These are phyloP conservation scores for Tolypocladium nubicola DNA, from an alignment of 2,329 filamentous ascomycete species.

Conservation along the genomic window DNA sequence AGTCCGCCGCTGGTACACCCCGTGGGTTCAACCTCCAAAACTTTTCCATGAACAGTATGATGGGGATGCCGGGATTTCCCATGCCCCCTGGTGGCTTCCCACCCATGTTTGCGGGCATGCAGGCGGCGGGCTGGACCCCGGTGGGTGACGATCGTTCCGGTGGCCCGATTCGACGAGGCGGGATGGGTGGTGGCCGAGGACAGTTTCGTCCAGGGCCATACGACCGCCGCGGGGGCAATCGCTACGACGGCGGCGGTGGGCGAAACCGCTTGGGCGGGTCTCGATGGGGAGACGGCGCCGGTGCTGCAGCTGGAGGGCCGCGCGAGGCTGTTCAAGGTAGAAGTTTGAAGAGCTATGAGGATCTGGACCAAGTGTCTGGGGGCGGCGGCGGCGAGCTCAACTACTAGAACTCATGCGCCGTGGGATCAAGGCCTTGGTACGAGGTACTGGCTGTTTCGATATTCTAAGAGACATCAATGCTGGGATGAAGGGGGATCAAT, in stretches of 20 bases:
- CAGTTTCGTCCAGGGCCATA: conserved; percentile 62
- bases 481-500: not conserved
- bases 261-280: conserved; percentile 41
- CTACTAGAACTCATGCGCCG: conserved; percentile 45
- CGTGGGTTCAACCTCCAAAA: conserved; percentile 82
- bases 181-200: conserved; percentile 37
- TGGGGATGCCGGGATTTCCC: conserved; percentile 50
- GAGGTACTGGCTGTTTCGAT: not conserved
- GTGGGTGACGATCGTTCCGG: conserved; percentile 46
- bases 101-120: conserved; percentile 44
- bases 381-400: conserved; percentile 76
- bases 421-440: not conserved
- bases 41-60: conserved; percentile 49
- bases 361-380: conserved; percentile 76
- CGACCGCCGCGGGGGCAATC: conserved; percentile 53
- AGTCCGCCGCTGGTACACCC: conserved; percentile 72
- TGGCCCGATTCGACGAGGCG: conserved; percentile 61
- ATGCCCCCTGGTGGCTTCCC: conserved; percentile 35
- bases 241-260: conserved; percentile 43
- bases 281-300: conserved; percentile 66
- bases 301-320: conserved; percentile 69
- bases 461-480: not conserved
- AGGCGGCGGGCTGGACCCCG: conserved; percentile 38
- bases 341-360: conserved; percentile 93
- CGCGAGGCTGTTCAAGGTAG: conserved; percentile 86